Base-by-base conservation (phyloP, 2,329 filamentous ascomycete species). In the Fonsecaea monophora region DNA sequence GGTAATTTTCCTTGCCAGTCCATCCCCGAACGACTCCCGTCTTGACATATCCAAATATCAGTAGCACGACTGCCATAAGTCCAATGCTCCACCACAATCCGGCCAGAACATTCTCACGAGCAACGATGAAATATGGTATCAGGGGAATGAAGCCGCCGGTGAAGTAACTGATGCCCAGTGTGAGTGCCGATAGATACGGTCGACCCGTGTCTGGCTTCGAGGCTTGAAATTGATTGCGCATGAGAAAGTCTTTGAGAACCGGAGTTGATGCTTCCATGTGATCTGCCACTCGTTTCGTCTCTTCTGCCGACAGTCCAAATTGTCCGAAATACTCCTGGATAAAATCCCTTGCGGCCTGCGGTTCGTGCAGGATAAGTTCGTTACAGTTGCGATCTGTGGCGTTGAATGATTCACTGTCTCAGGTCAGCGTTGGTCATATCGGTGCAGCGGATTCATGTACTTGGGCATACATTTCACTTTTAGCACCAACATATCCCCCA, bases 401-500 rank as follows among this genome's bases (percentile, higher is more conserved):
- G 12, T 69, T 40, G 38, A 69, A 69, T 30, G 69, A 68, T 56
- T 71, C 69, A 40, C 69, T 71, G 66, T 21, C 25, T 55, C 12
- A 18, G 25, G 64, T 69, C 38, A 68, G 62, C 50, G 10, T 10
- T 6, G 25, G 34, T 13, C 8, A 58, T 18, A 25, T 10, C 4
- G 38, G 21, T 50, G 18, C 21, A 1, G 45, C 21, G 45, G n/a
- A 13, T 50, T n/a, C 54, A 30, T 12, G 40, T n/a, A 56, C n/a
- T 13, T 58, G 7, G 48, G 68, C 81, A 53, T 76, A 75, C 40
- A 76, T 67, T 73, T 85, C 83, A 53, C 82, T 80, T 62, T 76
- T 75, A 8, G 88, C 89, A 8, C 89, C 90, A 1, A 93, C 82
- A 75, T 90, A 92, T 6, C 88, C 90, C 30, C 90, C 90, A 5